Percentiles rank a stretch among this genome's conserved stretches.
phyloP scores from a whole-genome alignment of 2,329 filamentous ascomycete genomes.

The Monosporascus cannonballus region DNA sequence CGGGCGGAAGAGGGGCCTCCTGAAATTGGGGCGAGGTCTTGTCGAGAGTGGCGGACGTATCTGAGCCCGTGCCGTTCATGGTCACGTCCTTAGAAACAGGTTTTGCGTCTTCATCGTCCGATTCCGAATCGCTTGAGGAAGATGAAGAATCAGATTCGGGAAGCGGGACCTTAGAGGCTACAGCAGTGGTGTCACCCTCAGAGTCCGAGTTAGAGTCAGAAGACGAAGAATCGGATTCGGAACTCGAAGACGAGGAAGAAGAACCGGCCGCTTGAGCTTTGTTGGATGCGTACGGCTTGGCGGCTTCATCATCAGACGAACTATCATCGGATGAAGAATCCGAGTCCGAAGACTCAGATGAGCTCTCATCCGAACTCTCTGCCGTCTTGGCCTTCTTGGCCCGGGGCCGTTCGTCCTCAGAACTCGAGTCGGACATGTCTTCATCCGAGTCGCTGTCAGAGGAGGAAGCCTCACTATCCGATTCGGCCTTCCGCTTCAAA shows the following conservation, averaged over 20 bases:
- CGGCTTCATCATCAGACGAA: conserved; percentile 23
- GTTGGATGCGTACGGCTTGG: conserved; percentile 10
- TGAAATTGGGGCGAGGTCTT: conserved; percentile 45
- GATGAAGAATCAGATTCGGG: conserved; percentile 33
- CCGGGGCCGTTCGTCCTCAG: conserved; percentile 34
- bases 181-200: conserved; percentile 29
- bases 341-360: conserved; percentile 28
- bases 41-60: conserved; percentile 43
- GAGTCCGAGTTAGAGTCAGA: conserved; percentile 29
- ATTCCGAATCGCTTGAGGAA: conserved; percentile 32
- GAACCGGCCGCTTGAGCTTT: conserved; percentile 3
- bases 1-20: conserved; percentile 47
- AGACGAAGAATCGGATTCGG: conserved; percentile 30
- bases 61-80: conserved; percentile 27
- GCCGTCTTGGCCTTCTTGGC: conserved; percentile 40
- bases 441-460: conserved; percentile 33
- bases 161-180: conserved; percentile 33
- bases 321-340: conserved; percentile 19
- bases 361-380: conserved; percentile 28
- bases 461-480: conserved; percentile 32
- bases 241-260: conserved; percentile 18
- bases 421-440: conserved; percentile 29
- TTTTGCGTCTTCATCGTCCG: conserved; percentile 29
- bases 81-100: conserved; percentile 14
- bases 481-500: conserved; percentile 49